Base-by-base conservation (phyloP, 805 yeast species). In the Kluyveromyces aestuarii region DNA sequence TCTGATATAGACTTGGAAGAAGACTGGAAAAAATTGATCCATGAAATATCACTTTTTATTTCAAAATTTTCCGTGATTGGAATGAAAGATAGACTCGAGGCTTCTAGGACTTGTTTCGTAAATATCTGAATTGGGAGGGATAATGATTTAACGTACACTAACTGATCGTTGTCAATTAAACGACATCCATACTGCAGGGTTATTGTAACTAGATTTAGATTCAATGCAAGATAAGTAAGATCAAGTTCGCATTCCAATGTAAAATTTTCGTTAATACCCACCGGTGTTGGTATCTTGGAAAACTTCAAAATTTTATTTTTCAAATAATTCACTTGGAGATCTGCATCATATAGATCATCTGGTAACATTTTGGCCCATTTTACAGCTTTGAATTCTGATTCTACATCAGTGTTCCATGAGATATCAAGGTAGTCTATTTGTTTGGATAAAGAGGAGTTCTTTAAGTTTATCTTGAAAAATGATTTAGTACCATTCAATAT, bases 41-140 rank as follows among this genome's bases (percentile, higher is more conserved):
- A 66, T 37, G 55, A 58, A 7, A 68, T 54, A 13, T 50, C 49
- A 7, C 50, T 48, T 30, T 50, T 52, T 10, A 51, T 48, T 3
- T 59, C 51, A 51, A 68, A 53, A 52, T 62, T 37, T 41, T 68
- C 67, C 37, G 58, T 65, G 17, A 84, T 58, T 1, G 88, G 89
- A 14, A 87, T 65, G 5, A 91, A 68, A 57, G 88, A 96, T 41
- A 79, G 73, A 27, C 87, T 72, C 0, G 96, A 91, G 2, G 88
- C 75, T 13, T 75, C 76, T 13, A 89, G 66, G 18, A 75, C 74
- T 55, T 91, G 74, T 16, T 77, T 71, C 53, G 75, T 73, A 0
- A 70, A 63, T 21, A 67, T 53, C 51, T 66, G 57, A 39, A 60
- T 59, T 7, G 59, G 64, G 13, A 60, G 46, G n/a, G 19, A 44